phyloP scores from a whole-genome alignment of 345 rosid genomes.

The Brassica incana region DNA sequence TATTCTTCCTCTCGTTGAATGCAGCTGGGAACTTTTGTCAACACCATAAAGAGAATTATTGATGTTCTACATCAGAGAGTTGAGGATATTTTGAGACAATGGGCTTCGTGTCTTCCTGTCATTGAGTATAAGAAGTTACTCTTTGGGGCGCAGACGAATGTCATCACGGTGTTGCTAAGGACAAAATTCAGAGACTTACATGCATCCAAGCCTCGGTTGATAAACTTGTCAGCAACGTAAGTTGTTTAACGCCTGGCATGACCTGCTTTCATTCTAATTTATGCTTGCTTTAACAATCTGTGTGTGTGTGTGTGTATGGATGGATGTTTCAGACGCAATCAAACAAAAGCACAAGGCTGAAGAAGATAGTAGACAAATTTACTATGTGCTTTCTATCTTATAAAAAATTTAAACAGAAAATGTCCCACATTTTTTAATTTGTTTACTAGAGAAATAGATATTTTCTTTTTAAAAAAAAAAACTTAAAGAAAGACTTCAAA shows the following conservation, averaged over 20 bases:
- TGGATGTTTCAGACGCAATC: slow-evolving; percentile 62
- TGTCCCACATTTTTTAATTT: too few species aligned
- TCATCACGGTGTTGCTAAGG: slow-evolving; percentile 75
- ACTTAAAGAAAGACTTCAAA: too few species aligned
- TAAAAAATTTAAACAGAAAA: too few species aligned
- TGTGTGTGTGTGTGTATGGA: not conserved
- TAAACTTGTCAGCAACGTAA: slow-evolving; percentile 84
- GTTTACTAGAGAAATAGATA: too few species aligned
- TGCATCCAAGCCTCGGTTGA: slow-evolving; percentile 80
- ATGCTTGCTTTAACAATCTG: not conserved
- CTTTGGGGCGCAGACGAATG: slow-evolving; percentile 93
- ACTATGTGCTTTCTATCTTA: too few species aligned
- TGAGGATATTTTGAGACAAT: slow-evolving; percentile 76
- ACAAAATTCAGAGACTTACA: slow-evolving; percentile 86
- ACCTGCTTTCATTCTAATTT: not conserved
- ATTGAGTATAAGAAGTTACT: slow-evolving; percentile 67
- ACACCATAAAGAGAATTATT: slow-evolving; percentile 87
- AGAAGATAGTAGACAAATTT: slow-evolving; percentile 46
- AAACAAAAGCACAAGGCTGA: slow-evolving; percentile 66
- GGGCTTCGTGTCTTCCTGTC: slow-evolving; percentile 85
- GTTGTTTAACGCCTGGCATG: slow-evolving; percentile 14
- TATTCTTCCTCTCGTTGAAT: slow-evolving; percentile 6
- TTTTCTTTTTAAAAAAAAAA: too few species aligned
- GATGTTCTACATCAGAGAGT: slow-evolving; percentile 81
- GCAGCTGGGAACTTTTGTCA: slow-evolving; percentile 85